Base-by-base conservation (phyloP, 148 eudicot genomes). In the Simmondsia chinensis region DNA sequence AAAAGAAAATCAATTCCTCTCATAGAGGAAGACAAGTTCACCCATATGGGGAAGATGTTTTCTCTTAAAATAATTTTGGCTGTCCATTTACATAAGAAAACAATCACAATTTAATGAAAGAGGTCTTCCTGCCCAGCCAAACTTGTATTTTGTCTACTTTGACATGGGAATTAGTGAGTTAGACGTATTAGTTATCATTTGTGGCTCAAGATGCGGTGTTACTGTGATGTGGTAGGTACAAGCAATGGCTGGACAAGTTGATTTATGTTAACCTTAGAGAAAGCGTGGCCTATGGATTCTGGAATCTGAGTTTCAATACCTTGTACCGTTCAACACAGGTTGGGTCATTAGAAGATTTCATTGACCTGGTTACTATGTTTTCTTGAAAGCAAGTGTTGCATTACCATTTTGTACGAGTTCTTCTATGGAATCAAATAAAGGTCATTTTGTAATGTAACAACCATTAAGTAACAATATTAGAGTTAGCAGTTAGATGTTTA, bases 251-350 rank as follows among this genome's bases (percentile, higher is more conserved):
- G 43, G 57, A 66, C 28, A 70, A 57, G 52, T 13, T 74, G 31
- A 64, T 39, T 19, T 74, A 11, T 33, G 42, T 70, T 36, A 59
- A 53, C 46, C 14, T 54, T 21, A 46, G 80, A 48, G 80, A 74
- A 56, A 66, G 76, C 50, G 25, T 56, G 44, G 80, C 76, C 29
- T 62, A 44, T 58, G 80, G 76, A 52, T 35, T 70, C 5, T 74
- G 80, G 80, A 62, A 36, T 48, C 44, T 74, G 39, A 74, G 76
- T 62, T 74, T 74, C 56, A 55, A 20, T 48, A 38, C 37, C 46
- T 46, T 70, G 44, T 70, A 65, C 25, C 80, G 76, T 28, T 65
- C 71, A 20, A 74, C 76, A 49, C 80, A 74, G 76, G 80, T 74
- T 39, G 35, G 29, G 36, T 16, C 13, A 14, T 9, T 34, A 34